Evolutionary conservation across 192 early-diverging fungal genomes (phyloP).

Genomic region (Coemansia biformis): DNA sequence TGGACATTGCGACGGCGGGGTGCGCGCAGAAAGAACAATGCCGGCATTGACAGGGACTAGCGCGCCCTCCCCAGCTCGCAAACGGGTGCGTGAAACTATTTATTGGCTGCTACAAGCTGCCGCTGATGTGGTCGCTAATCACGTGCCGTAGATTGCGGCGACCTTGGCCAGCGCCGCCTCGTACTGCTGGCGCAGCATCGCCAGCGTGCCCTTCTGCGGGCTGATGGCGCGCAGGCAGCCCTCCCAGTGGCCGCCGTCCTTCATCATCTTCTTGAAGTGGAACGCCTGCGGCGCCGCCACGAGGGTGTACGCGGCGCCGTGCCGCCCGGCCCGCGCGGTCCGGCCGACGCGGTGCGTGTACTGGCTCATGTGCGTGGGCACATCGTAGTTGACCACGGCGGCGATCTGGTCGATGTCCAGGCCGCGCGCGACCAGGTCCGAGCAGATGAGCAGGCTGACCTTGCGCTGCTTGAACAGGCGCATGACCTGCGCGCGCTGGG

Average conservation of each 20-base stretch:
- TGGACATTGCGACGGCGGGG: conserved; percentile 39
- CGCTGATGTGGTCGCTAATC: too few species aligned
- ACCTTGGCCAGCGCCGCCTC: conserved; percentile 27
- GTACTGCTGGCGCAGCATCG: conserved; percentile 27
- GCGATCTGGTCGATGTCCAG: conserved; percentile 78
- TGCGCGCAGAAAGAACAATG: too few species aligned
- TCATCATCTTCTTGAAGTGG: conserved; percentile 70
- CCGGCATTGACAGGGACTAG: too few species aligned
- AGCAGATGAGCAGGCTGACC: conserved; percentile 71
- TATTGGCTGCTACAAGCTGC: too few species aligned
- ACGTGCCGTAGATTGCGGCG: conserved; percentile 23
- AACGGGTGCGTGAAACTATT: too few species aligned
- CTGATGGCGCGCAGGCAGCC: conserved; percentile 53
- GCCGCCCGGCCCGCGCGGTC: conserved; percentile 81
- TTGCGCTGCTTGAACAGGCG: conserved; percentile 62
- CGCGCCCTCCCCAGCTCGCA: too few species aligned
- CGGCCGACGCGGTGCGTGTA: conserved; percentile 93
- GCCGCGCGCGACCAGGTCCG: conserved; percentile 86
- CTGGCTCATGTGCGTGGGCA: conserved; percentile 71
- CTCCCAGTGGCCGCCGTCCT: conserved; percentile 57
- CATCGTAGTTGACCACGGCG: conserved; percentile 82
- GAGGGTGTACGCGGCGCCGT: conserved; percentile 73
- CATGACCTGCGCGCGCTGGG: conserved; percentile 58
- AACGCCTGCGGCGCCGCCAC: conserved; percentile 63
- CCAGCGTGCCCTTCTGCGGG: conserved; percentile 45